These are phyloP conservation scores for Hypomyces rosellus DNA, from an alignment of 2,329 filamentous ascomycete genomes.

Conservation along the genomic window DNA sequence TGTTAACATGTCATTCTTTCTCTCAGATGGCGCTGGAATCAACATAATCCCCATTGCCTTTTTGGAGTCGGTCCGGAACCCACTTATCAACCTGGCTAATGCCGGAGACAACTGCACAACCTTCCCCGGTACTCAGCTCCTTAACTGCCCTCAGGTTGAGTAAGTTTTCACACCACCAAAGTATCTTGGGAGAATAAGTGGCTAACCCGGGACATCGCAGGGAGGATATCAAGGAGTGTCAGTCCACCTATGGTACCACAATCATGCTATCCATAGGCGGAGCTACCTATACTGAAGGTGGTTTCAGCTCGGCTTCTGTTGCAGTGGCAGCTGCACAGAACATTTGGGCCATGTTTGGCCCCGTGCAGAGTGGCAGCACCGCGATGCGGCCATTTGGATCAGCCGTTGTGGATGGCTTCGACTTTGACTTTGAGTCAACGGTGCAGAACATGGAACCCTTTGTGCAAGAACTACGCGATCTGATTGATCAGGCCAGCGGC, in stretches of 20 bases:
- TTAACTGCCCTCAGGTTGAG: constrained; percentile 60
- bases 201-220: constrained; percentile 17
- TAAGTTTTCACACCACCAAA: constrained; percentile 30
- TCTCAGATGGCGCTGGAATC: not conserved
- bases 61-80: constrained; percentile 48
- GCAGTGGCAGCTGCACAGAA: constrained; percentile 53
- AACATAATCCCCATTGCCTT: constrained; percentile 45
- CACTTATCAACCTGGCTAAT: constrained; percentile 58
- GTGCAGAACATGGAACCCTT: constrained; percentile 57
- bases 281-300: constrained; percentile 62
- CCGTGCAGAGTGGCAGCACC: constrained; percentile 35
- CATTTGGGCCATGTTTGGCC: constrained; percentile 67
- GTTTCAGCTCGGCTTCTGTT: constrained; percentile 46
- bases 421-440: constrained; percentile 64
- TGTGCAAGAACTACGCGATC: constrained; percentile 47
- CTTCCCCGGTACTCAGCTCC: constrained; percentile 42
- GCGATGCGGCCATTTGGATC: constrained; percentile 59
- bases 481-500: constrained; percentile 45
- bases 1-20: constrained; percentile 8
- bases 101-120: constrained; percentile 53
- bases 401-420: constrained; percentile 65
- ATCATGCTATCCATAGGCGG: constrained; percentile 67
- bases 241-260: constrained; percentile 55
- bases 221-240: constrained; percentile 52
- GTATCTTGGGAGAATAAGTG: not conserved